Percentiles rank a stretch among this genome's conserved stretches.
phyloP scores from a whole-genome alignment of 73 alveolate genomes.

The Tetrahymena borealis region DNA sequence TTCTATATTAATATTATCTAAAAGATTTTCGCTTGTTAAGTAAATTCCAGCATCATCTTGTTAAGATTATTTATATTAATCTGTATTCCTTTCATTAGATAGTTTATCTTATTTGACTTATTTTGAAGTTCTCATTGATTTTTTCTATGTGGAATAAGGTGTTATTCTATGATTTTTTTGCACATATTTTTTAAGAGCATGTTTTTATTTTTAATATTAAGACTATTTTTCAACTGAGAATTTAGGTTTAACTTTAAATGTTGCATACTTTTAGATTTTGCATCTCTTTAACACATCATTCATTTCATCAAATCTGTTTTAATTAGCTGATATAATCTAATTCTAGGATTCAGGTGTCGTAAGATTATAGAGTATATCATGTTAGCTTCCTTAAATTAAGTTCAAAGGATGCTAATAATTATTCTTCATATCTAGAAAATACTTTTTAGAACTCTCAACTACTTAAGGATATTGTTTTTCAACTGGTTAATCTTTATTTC shows the following conservation, averaged over 20 bases:
- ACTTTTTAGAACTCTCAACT: not conserved
- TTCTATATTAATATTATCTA: not conserved
- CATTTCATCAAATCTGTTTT: not conserved
- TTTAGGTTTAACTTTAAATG: not conserved
- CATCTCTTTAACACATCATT: too few species aligned
- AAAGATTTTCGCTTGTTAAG: not conserved
- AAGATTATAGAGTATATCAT: not conserved
- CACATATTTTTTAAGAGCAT: not conserved
- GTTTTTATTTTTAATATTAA: not conserved
- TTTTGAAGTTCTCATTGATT: not conserved
- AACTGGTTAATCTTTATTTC: not conserved
- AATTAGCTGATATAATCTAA: not conserved
- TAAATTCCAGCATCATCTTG: not conserved
- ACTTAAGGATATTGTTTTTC: not conserved
- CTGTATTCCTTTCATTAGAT: not conserved
- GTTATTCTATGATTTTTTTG: not conserved
- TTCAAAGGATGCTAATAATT: not conserved
- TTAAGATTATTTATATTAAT: not conserved
- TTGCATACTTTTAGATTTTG: not conserved
- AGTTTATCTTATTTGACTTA: not conserved
- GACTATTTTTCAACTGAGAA: not conserved
- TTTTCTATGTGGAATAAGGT: not conserved
- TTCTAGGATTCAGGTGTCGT: not conserved
- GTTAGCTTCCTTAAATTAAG: not conserved
- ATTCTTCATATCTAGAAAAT: not conserved